Conservation (phyloP, 2,329 filamentous ascomycete genomes). For the Drechslerella dactyloides region DNA sequence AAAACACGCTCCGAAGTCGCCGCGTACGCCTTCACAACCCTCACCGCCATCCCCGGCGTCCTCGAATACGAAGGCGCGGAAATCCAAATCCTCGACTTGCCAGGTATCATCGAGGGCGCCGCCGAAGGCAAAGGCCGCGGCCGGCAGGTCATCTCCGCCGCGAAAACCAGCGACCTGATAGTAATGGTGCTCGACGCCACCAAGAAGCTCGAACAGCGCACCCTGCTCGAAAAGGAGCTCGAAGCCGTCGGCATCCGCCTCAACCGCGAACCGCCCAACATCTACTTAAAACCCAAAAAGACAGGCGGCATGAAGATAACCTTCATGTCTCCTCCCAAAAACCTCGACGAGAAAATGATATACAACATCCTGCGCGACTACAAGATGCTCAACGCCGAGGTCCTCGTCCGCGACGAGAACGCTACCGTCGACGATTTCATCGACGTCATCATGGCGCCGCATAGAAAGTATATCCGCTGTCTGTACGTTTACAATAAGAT, state of each 20-base stretch:
- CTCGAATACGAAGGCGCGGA: constrained; percentile 97
- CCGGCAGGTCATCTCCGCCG: constrained; percentile 93
- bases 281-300: constrained; percentile 95
- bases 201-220: constrained; percentile 90
- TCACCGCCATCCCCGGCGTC: constrained; percentile 96
- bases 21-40: constrained; percentile 94
- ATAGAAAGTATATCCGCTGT: constrained; percentile 92
- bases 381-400: constrained; percentile 97
- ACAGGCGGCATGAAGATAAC: constrained; percentile 99
- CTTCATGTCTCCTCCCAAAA: constrained; percentile 85
- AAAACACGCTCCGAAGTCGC: constrained; percentile 97
- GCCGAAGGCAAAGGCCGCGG: constrained; percentile 94
- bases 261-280: constrained; percentile 94
- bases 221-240: constrained; percentile 85
- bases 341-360: constrained; percentile 95
- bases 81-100: constrained; percentile 95
- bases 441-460: constrained; percentile 99
- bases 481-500: constrained; percentile 99
- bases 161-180: constrained; percentile 96
- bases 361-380: constrained; percentile 98
- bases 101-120: constrained; percentile 97
- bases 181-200: constrained; percentile 97
- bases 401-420: constrained; percentile 91
- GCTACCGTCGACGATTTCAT: constrained; percentile 97
- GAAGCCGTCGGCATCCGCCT: constrained; percentile 93